Percentiles rank a stretch among this genome's conserved stretches.
phyloP scores from a whole-genome alignment of 2,329 filamentous ascomycete species.

The Rutstroemia sp. region DNA sequence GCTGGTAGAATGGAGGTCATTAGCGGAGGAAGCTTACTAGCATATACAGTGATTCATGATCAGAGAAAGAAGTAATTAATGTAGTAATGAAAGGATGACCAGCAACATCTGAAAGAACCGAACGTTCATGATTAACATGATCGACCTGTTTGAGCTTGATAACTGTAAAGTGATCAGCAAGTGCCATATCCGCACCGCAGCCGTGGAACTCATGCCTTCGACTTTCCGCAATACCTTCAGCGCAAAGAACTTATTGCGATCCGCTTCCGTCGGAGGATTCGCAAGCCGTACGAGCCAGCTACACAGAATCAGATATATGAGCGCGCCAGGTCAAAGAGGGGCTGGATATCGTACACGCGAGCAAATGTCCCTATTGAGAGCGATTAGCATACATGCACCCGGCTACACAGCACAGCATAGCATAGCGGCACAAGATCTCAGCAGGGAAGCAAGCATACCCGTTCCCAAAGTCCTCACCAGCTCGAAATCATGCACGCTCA shows the following conservation, averaged over 20 bases:
- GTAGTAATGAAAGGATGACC: slow-evolving; percentile 80
- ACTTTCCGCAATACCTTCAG: slow-evolving; percentile 72
- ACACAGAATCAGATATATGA: slow-evolving; percentile 7
- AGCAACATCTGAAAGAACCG: slow-evolving; percentile 67
- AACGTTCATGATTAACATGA: slow-evolving; percentile 77
- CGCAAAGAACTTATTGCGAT: slow-evolving; percentile 64
- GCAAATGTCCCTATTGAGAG: slow-evolving; percentile 64
- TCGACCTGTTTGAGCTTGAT: slow-evolving; percentile 81
- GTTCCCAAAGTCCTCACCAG: slow-evolving; percentile 71
- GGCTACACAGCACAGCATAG: slow-evolving; percentile 4
- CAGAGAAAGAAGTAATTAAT: slow-evolving; percentile 71
- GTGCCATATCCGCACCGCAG: neutral
- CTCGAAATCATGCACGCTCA: slow-evolving; percentile 55
- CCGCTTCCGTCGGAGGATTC: slow-evolving; percentile 39
- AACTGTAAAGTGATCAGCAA: slow-evolving; percentile 37
- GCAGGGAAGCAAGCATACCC: slow-evolving; percentile 40
- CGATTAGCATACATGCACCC: slow-evolving; percentile 8
- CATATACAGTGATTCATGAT: slow-evolving; percentile 73
- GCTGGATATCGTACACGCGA: slow-evolving; percentile 42
- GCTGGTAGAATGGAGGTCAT: neutral
- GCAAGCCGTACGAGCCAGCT: slow-evolving; percentile 62
- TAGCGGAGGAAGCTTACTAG: slow-evolving; percentile 39
- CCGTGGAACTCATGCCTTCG: slow-evolving; percentile 33
- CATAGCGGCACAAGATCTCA: neutral
- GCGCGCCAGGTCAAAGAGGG: neutral